phyloP scores from a whole-genome alignment of 1,139 yeast genomes.

The Taphrina pruni region DNA sequence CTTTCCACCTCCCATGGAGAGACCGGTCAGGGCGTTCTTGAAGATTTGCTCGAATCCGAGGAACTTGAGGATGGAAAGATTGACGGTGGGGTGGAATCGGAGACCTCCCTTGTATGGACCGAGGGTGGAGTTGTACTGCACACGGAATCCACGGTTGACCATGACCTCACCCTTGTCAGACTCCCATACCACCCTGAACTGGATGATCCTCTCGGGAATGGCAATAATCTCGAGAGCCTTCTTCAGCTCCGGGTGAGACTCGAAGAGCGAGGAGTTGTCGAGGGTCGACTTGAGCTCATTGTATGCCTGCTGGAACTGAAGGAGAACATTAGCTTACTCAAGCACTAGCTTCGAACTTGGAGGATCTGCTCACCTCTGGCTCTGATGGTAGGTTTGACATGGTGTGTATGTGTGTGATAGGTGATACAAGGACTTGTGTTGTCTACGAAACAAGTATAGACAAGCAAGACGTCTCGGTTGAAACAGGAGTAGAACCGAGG shows the following conservation, averaged over 20 bases:
- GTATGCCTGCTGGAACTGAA: constrained; percentile 93
- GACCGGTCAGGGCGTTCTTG: constrained; percentile 96
- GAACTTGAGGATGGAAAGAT: constrained; percentile 91
- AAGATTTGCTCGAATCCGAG: constrained; percentile 98
- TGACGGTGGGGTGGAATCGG: constrained; percentile 96
- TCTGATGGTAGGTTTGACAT: constrained; percentile 40
- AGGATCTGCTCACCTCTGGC: constrained; percentile 33
- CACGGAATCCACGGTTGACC: constrained; percentile 97
- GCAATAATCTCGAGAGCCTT: constrained; percentile 89
- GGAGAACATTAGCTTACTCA: not conserved
- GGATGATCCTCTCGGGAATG: constrained; percentile 92
- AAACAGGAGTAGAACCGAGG: not conserved
- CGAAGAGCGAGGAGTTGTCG: constrained; percentile 88
- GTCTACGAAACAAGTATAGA: too few species aligned
- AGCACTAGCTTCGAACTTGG: not conserved
- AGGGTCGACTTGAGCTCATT: constrained; percentile 87
- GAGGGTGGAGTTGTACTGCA: constrained; percentile 95
- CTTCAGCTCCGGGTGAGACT: constrained; percentile 86
- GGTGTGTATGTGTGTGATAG: not conserved
- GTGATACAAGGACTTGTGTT: constrained; percentile 4
- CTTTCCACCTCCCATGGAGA: constrained; percentile 99
- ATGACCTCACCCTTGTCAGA: constrained; percentile 89
- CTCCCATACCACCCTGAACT: constrained; percentile 98
- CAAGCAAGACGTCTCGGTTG: not conserved
- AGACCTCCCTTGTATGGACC: constrained; percentile 99